Percentiles rank a stretch among this genome's conserved stretches.
phyloP scores from a whole-genome alignment of 164 flowering plant species.

The Hamamelis virginiana region DNA sequence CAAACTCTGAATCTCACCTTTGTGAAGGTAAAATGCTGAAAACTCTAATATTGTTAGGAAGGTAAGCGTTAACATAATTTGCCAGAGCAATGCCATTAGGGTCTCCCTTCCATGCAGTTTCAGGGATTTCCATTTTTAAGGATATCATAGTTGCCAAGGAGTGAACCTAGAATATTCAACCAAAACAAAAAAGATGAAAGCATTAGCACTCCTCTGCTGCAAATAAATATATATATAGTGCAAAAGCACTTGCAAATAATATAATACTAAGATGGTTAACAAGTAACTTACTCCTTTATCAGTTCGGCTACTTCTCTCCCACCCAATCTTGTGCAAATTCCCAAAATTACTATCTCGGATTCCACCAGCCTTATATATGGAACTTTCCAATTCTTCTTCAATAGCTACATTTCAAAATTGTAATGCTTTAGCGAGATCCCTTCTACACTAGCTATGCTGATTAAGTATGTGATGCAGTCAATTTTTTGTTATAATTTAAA shows the following conservation, averaged over 20 bases:
- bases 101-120: conserved; percentile 74
- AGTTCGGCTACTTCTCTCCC: conserved; percentile 96
- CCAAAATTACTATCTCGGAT: conserved; percentile 82
- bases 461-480: conserved; percentile 1
- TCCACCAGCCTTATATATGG: conserved; percentile 86
- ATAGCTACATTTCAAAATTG: conserved; percentile 56
- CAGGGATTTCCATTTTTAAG: conserved; percentile 92
- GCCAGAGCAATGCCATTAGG: conserved; percentile 77
- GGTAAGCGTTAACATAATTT: conserved; percentile 50
- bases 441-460: conserved; percentile 15
- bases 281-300: conserved; percentile 79
- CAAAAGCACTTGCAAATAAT: not conserved
- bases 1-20: conserved; percentile 38
- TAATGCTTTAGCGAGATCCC: conserved; percentile 24
- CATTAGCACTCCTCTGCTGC: not conserved
- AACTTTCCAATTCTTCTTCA: conserved; percentile 77
- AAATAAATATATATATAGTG: not conserved
- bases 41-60: conserved; percentile 69
- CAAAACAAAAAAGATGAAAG: conserved; percentile 4
- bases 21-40: conserved; percentile 87
- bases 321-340: conserved; percentile 69
- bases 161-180: conserved; percentile 58
- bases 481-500: not conserved
- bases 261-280: not conserved
- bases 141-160: conserved; percentile 84